Percentiles rank a stretch among this genome's conserved stretches.
Conservation (phyloP, 2,329 filamentous ascomycete species). For the Tolypocladium endophyticum region DNA sequence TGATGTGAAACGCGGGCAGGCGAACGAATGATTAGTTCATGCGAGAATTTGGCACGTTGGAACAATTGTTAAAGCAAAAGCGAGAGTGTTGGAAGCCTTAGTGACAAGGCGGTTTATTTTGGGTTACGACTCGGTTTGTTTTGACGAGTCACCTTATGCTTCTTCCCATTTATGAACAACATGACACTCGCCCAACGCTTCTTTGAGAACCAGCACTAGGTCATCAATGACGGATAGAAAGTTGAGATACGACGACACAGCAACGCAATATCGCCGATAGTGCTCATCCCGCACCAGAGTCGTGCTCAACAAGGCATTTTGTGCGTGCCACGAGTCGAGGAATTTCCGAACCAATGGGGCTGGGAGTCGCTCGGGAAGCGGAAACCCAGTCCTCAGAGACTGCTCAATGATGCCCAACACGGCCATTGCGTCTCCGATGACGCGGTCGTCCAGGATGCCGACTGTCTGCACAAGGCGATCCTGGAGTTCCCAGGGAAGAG, state of each 20-base stretch:
- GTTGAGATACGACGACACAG: constrained; percentile 30
- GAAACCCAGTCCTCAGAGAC: constrained; percentile 33
- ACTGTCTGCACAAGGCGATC: constrained; percentile 22
- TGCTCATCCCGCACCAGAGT: constrained; percentile 26
- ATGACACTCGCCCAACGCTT: constrained; percentile 29
- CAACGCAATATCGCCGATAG: constrained; percentile 35
- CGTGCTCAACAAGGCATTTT: constrained; percentile 17
- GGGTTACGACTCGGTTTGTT: not conserved
- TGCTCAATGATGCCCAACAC: constrained; percentile 36
- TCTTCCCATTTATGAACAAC: constrained; percentile 15
- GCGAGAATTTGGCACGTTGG: too few species aligned
- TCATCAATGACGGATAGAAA: constrained; percentile 33
- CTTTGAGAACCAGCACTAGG: constrained; percentile 31
- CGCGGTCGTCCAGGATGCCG: constrained; percentile 29
- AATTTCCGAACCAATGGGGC: constrained; percentile 30
- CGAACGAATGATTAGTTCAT: too few species aligned
- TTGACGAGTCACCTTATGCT: not conserved
- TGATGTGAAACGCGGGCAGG: too few species aligned
- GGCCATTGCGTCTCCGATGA: constrained; percentile 40
- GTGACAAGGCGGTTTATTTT: not conserved
- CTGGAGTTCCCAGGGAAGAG: constrained; percentile 28
- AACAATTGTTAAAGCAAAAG: too few species aligned
- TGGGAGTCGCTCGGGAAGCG: constrained; percentile 35
- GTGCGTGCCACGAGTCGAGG: constrained; percentile 14
- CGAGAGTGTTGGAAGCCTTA: too few species aligned